Evolutionary conservation across 441 rosid species (phyloP), one percentile per base, ranked within the genome.

Genomic region (Omphalea diandra): DNA sequence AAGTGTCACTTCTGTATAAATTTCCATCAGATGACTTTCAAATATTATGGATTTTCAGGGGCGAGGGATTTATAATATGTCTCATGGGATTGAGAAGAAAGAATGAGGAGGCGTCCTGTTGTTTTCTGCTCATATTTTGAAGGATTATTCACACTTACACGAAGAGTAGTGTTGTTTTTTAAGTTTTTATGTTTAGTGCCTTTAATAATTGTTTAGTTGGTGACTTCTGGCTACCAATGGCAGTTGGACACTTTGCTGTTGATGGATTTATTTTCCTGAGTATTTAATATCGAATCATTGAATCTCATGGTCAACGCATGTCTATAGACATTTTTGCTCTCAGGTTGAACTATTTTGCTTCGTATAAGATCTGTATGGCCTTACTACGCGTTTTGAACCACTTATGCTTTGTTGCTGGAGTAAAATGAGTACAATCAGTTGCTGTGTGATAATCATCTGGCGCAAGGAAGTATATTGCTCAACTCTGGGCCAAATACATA

Each of bases 51-150:
- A n/a, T 55, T 76, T 49, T 32, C 86, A 94, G 98, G 98, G 91
- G 27, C 89, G 86, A 31, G 97, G 97, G 36, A 82, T 91, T 84
- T 94, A 94, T 78, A 90, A 90, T 76, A 83, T 91, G 98, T 81
- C 97, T 3, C 86, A 90, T 63, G 98, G 97, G 67, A 91, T 90
- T 67, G 91, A 94, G 60, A 94, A 91, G 86, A 94, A 87, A 80
- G 98, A 91, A 83, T 91, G 85, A 91, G 49, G 69, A 43, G 11
- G 70, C 73, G 22, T 18, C 36, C 2, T 20, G 9, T 61, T 6
- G 74, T 59, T 63, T 10, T 12, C 53, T 58, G 55, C 67, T 56
- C 59, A 32, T 50, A 20, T 54, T 43, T 82, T 58, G 62, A 66
- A 61, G 74, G 68, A 73, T 77, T 70, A 12, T 65, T 29, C 38